Conservation (phyloP, 1,284 basidiomycete genomes). For the Wolfiporia cocos region DNA sequence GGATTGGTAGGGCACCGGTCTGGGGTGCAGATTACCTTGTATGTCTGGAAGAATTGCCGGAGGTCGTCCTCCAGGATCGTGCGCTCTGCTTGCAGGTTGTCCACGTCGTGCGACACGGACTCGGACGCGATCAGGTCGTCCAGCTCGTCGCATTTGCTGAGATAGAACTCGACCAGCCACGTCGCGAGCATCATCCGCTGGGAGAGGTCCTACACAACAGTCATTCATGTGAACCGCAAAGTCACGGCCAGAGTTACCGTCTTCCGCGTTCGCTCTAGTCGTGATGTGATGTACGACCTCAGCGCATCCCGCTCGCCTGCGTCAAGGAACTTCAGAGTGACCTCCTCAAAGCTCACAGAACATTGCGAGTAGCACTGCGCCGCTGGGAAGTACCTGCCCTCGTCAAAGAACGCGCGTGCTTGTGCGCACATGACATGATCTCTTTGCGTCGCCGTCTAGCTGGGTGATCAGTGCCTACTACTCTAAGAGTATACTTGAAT, state of each 20-base stretch:
- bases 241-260: constrained; percentile 44
- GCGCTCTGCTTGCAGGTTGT: constrained; percentile 80
- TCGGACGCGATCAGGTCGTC: constrained; percentile 88
- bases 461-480: background rate
- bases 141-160: constrained; percentile 93
- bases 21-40: constrained; percentile 52
- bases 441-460: constrained; percentile 76
- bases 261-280: constrained; percentile 79
- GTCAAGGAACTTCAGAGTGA: constrained; percentile 88
- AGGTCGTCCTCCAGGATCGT: constrained; percentile 90
- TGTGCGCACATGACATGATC: constrained; percentile 84
- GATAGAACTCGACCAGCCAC: constrained; percentile 97
- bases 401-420: constrained; percentile 79
- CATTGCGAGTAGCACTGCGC: constrained; percentile 91
- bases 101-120: constrained; percentile 79
- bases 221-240: background rate
- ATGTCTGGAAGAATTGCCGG: constrained; percentile 86
- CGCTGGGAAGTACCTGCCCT: constrained; percentile 84
- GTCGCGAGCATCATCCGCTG: constrained; percentile 98
- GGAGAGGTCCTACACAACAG: constrained; percentile 64
- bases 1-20: too few species aligned
- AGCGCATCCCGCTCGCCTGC: constrained; percentile 89
- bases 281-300: constrained; percentile 84
- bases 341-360: constrained; percentile 88
- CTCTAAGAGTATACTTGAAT: background rate